Evolutionary conservation across 2,329 filamentous ascomycete genomes (phyloP).

Genomic region (Botrytis paeoniae): DNA sequence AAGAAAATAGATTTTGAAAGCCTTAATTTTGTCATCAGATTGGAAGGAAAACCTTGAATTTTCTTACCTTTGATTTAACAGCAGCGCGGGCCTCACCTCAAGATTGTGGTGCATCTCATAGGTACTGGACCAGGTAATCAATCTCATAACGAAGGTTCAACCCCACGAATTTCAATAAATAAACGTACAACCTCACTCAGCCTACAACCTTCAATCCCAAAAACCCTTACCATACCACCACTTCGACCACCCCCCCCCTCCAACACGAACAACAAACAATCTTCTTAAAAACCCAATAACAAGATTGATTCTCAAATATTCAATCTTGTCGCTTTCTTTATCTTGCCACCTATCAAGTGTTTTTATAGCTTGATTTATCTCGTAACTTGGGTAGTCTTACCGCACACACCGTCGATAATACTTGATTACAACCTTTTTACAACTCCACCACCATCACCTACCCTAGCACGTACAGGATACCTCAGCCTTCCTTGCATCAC

Average conservation of each 20-base stretch:
- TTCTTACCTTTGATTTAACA: background rate
- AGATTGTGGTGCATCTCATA: constrained; percentile 6
- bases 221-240: background rate
- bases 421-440: constrained; percentile 15
- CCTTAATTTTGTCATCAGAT: constrained; percentile 7
- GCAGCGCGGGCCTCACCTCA: background rate
- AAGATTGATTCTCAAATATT: background rate
- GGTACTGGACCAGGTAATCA: background rate
- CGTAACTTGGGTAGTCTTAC: background rate
- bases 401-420: constrained; percentile 20
- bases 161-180: constrained; percentile 15
- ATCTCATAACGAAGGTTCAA: constrained; percentile 10
- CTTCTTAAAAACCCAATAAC: background rate
- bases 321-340: constrained; percentile 11
- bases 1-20: background rate
- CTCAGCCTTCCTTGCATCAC: constrained; percentile 31
- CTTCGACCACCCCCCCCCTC: background rate
- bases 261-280: background rate
- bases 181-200: constrained; percentile 16
- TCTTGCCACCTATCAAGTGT: background rate
- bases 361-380: constrained; percentile 1
- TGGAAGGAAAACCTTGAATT: constrained; percentile 1
- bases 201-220: constrained; percentile 2
- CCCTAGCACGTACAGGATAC: constrained; percentile 28
- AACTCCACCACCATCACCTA: constrained; percentile 16